Evolutionary conservation across 257 asterid species (phyloP).

Genomic region (Lycium barbarum): DNA sequence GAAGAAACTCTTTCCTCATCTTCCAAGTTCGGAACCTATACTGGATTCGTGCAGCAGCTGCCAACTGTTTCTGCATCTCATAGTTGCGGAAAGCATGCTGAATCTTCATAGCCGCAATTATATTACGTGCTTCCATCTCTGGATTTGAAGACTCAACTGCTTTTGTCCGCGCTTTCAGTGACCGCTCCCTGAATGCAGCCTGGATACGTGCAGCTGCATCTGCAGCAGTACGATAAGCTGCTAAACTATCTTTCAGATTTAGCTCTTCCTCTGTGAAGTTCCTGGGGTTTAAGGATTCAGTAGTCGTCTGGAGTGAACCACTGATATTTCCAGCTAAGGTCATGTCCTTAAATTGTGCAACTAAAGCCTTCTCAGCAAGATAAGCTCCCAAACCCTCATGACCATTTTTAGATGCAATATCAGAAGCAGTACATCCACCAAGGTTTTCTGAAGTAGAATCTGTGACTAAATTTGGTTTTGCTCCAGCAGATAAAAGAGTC

Average conservation of each 20-base stretch:
- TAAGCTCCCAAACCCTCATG: constrained; percentile 91
- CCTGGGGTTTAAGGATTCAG: constrained; percentile 48
- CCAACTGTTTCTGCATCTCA: constrained; percentile 70
- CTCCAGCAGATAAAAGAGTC: constrained; percentile 90
- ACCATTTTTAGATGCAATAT: constrained; percentile 82
- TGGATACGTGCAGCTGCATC: constrained; percentile 79
- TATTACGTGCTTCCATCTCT: constrained; percentile 79
- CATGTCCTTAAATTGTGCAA: constrained; percentile 71
- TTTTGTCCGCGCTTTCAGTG: constrained; percentile 45
- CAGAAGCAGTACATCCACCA: constrained; percentile 86
- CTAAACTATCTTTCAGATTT: constrained; percentile 74
- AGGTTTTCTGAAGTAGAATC: constrained; percentile 83
- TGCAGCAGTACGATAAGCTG: constrained; percentile 93
- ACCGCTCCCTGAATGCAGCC: constrained; percentile 69
- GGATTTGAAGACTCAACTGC: constrained; percentile 66
- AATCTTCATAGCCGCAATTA: constrained; percentile 95
- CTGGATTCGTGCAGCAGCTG: constrained; percentile 92
- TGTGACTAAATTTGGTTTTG: constrained; percentile 88
- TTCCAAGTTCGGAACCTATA: constrained; percentile 87
- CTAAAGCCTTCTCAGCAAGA: constrained; percentile 94
- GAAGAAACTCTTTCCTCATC: constrained; percentile 77
- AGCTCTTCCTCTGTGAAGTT: constrained; percentile 72
- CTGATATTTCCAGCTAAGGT: constrained; percentile 73
- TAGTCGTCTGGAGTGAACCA: constrained; percentile 62
- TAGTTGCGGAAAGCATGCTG: constrained; percentile 92